Percentiles rank a stretch among this genome's conserved stretches.
Conservation (phyloP, 805 yeast species). For the Wickerhamomyces mucosus region DNA sequence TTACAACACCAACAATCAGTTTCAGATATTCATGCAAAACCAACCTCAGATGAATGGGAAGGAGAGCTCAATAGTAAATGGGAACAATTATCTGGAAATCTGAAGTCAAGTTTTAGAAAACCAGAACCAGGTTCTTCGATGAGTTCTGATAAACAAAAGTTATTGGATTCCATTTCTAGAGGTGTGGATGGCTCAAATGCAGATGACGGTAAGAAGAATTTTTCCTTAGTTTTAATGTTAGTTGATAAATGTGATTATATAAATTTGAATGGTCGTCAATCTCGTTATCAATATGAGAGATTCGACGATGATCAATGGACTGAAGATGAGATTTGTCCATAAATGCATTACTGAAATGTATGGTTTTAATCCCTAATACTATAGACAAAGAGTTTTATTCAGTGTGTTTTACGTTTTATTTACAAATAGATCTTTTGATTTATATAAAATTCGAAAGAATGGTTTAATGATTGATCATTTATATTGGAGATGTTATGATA, state of each 20-base stretch:
- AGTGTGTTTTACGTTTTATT: no score
- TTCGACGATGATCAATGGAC: constrained; percentile 57
- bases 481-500: no score
- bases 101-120: constrained; percentile 59
- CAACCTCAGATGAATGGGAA: constrained; percentile 50
- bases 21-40: constrained; percentile 24
- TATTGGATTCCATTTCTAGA: constrained; percentile 61
- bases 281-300: constrained; percentile 45
- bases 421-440: no score
- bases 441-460: no score
- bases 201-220: constrained; percentile 49
- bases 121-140: constrained; percentile 64
- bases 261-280: constrained; percentile 43
- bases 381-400: no score
- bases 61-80: constrained; percentile 55
- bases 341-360: no score
- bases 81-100: constrained; percentile 44
- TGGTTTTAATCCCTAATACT: no score
- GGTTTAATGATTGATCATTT: no score
- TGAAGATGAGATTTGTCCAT: constrained; percentile 75
- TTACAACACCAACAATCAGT: neutral
- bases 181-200: constrained; percentile 77
- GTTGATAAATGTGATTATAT: constrained; percentile 63
- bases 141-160: constrained; percentile 42
- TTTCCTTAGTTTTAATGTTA: constrained; percentile 59